Conservation (phyloP, 148 eudicot species). For the Selenicereus undatus region DNA sequence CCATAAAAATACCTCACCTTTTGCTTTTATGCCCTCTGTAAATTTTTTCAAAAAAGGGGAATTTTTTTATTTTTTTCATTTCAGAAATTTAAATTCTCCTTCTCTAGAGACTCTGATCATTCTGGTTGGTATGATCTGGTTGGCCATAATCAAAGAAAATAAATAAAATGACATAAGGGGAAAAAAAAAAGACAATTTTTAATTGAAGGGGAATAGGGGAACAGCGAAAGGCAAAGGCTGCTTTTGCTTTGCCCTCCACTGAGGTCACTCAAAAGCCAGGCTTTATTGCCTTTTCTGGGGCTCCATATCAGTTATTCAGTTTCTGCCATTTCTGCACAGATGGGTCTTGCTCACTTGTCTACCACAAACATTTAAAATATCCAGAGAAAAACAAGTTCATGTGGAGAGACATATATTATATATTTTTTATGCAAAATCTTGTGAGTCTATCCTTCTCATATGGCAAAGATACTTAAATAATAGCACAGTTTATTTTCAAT, state of each 20-base stretch:
- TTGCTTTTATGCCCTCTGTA: slow-evolving; percentile 20
- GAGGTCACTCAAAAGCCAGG: slow-evolving; percentile 4
- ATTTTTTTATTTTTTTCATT: too few relatives aligned
- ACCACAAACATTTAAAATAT: slow-evolving; percentile 1
- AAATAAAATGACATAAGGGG: background rate
- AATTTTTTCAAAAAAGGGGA: slow-evolving; percentile 5
- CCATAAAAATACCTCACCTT: slow-evolving; percentile 27
- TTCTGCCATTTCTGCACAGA: slow-evolving; percentile 8
- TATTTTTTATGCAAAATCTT: too few relatives aligned
- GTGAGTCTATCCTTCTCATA: too few relatives aligned
- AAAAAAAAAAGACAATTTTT: background rate
- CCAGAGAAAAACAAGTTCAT: background rate
- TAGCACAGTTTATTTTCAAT: too few relatives aligned
- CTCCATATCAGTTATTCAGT: slow-evolving; percentile 23
- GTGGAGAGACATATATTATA: too few relatives aligned
- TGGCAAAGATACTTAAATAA: too few relatives aligned
- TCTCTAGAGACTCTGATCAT: background rate
- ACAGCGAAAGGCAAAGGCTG: slow-evolving; percentile 11
- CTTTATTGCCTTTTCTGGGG: slow-evolving; percentile 30
- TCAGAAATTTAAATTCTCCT: background rate
- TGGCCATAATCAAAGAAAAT: background rate
- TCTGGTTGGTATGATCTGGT: slow-evolving; percentile 16
- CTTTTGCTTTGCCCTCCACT: slow-evolving; percentile 31
- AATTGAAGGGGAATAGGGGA: background rate
- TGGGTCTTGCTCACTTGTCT: slow-evolving; percentile 9